Evolutionary conservation across 805 yeast genomes (phyloP).

Genomic region (Metschnikowia vanudenii): DNA sequence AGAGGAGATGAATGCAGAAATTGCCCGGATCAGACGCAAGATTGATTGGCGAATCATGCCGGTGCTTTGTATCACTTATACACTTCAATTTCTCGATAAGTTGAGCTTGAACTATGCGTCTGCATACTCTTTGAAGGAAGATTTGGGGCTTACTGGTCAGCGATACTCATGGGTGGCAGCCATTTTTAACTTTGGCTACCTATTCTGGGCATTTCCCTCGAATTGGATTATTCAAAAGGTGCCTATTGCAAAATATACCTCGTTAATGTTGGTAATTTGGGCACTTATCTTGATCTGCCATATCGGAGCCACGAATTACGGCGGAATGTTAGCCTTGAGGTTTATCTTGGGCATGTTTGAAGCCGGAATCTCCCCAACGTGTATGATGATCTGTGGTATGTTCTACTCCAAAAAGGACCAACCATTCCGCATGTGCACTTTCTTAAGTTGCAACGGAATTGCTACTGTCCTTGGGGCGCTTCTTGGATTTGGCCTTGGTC

Average conservation of each 20-base stretch:
- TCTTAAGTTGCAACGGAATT: constrained; percentile 20
- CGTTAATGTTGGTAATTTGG: constrained; percentile 17
- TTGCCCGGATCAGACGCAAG: constrained; percentile 29
- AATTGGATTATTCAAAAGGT: constrained; percentile 18
- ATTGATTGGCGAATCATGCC: constrained; percentile 36
- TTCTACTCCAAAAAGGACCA: constrained; percentile 15
- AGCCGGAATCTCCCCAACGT: constrained; percentile 18
- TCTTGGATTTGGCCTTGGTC: constrained; percentile 21
- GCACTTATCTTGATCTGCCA: constrained; percentile 16
- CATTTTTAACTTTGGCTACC: constrained; percentile 19
- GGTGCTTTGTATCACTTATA: constrained; percentile 26
- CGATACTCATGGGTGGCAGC: constrained; percentile 20
- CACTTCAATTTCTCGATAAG: constrained; percentile 19
- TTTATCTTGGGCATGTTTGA: constrained; percentile 18
- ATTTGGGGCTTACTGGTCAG: constrained; percentile 17
- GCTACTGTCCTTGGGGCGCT: constrained; percentile 24
- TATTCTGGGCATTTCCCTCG: constrained; percentile 18
- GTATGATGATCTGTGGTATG: constrained; percentile 17
- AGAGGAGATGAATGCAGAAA: constrained; percentile 26
- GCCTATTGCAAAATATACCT: constrained; percentile 18
- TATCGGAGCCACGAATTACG: constrained; percentile 16
- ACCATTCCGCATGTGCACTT: constrained; percentile 20
- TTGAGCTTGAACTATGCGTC: constrained; percentile 19
- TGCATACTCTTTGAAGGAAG: constrained; percentile 19
- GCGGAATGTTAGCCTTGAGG: constrained; percentile 16